phyloP scores from a whole-genome alignment of 1,284 basidiomycete genomes.

The Irpex sp. region DNA sequence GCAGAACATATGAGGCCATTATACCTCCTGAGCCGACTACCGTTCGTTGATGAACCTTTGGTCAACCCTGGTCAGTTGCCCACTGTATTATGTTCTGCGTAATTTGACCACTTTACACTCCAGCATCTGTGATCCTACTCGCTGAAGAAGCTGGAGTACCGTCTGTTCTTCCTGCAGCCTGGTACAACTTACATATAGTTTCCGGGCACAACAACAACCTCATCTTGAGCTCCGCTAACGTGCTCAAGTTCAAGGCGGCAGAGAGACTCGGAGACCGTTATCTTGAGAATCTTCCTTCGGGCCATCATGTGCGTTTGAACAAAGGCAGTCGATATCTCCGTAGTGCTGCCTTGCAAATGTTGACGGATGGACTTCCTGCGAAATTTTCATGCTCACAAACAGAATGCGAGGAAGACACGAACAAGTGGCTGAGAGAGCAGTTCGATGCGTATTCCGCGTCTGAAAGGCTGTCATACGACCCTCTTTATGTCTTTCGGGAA shows the following conservation, averaged over 20 bases:
- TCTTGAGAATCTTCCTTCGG: too few species aligned
- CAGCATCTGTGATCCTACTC: not conserved
- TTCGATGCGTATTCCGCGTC: not conserved
- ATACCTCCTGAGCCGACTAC: too few species aligned
- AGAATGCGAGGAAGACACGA: not conserved
- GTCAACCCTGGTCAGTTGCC: too few species aligned
- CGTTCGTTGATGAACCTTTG: too few species aligned
- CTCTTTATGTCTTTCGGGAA: not conserved
- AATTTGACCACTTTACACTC: not conserved
- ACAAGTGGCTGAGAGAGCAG: not conserved
- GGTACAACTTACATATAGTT: not conserved
- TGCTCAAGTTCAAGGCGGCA: not conserved
- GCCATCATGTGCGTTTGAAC: too few species aligned
- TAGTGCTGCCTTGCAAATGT: too few species aligned
- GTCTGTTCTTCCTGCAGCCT: not conserved
- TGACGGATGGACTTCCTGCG: too few species aligned
- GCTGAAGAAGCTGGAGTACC: not conserved
- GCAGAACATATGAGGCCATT: too few species aligned
- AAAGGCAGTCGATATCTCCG: too few species aligned
- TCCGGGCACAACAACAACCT: not conserved
- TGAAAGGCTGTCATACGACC: not conserved
- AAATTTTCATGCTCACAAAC: too few species aligned
- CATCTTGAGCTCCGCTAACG: not conserved
- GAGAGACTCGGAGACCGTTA: too few species aligned
- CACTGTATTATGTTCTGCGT: too few species aligned